These are phyloP conservation scores for Vigna unguiculata DNA, from an alignment of 306 rosid genomes.

Conservation along the genomic window DNA sequence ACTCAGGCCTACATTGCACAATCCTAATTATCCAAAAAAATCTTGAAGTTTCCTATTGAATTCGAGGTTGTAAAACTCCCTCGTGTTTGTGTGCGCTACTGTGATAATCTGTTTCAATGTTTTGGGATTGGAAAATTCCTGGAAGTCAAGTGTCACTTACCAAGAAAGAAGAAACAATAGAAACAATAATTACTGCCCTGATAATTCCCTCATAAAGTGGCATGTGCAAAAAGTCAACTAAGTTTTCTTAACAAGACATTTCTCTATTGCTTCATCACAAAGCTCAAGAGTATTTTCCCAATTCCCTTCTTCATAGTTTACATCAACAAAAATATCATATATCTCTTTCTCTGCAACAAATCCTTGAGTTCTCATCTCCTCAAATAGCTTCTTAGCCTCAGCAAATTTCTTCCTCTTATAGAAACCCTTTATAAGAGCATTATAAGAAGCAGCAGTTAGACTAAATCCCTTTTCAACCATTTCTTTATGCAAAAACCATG, in stretches of 20 bases:
- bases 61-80: constrained; percentile 10
- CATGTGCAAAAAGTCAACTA: constrained; percentile 44
- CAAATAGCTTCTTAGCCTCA: constrained; percentile 78
- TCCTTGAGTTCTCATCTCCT: constrained; percentile 83
- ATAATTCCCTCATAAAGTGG: constrained; percentile 36
- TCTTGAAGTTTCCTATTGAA: constrained; percentile 6
- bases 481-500: constrained; percentile 72
- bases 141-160: constrained; percentile 28
- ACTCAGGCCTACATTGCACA: constrained; percentile 28
- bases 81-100: constrained; percentile 31
- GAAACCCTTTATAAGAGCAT: constrained; percentile 72
- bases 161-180: constrained; percentile 27
- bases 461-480: constrained; percentile 72
- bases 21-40: constrained; percentile 31
- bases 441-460: constrained; percentile 68
- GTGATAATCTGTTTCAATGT: constrained; percentile 11
- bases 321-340: constrained; percentile 77
- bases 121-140: constrained; percentile 11
- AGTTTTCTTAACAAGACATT: constrained; percentile 59
- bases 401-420: constrained; percentile 72
- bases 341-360: constrained; percentile 75
- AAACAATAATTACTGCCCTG: background rate
- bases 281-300: constrained; percentile 74
- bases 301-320: constrained; percentile 82
- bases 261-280: constrained; percentile 89